Percentiles rank a stretch among this genome's conserved stretches.
Conservation (phyloP, 164 flowering plant species). For the Piper betle region DNA sequence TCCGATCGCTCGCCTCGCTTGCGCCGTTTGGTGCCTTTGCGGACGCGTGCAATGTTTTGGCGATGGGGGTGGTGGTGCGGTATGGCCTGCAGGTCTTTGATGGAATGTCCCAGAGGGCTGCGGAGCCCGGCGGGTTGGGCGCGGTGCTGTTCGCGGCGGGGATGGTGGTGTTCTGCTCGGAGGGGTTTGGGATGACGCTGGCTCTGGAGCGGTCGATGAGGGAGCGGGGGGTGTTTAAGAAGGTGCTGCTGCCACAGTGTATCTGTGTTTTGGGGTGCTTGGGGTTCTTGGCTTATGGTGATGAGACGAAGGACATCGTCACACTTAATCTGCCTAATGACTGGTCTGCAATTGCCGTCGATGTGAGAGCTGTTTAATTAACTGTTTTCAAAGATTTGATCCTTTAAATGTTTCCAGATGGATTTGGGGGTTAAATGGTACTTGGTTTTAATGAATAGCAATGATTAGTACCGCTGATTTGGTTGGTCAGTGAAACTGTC, state of each 20-base stretch:
- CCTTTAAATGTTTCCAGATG: background rate
- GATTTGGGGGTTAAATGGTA: too few relatives aligned
- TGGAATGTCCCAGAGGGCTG: slow-evolving; percentile 6
- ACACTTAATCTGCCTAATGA: slow-evolving; percentile 20
- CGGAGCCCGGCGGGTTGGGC: slow-evolving; percentile 3
- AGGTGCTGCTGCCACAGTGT: slow-evolving; percentile 11
- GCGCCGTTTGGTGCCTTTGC: slow-evolving; percentile 21
- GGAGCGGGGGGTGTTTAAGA: slow-evolving; percentile 9
- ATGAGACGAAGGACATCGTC: slow-evolving; percentile 16
- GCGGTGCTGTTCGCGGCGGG: slow-evolving; percentile 15
- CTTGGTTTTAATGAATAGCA: too few relatives aligned
- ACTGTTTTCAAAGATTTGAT: background rate
- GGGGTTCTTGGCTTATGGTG: slow-evolving; percentile 23
- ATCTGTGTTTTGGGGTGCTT: slow-evolving; percentile 14
- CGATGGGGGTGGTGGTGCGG: slow-evolving; percentile 17
- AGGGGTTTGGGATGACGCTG: slow-evolving; percentile 21
- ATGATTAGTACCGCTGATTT: too few relatives aligned
- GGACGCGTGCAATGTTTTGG: slow-evolving; percentile 16
- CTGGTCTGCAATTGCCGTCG: slow-evolving; percentile 18
- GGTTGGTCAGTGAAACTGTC: too few relatives aligned
- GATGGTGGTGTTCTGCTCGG: slow-evolving; percentile 25
- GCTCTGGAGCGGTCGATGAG: slow-evolving; percentile 18
- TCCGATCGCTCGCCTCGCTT: slow-evolving; percentile 17
- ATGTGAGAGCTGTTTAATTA: slow-evolving; percentile 2
- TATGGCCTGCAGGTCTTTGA: slow-evolving; percentile 13